Conservation (phyloP, 768 basidiomycete species). For the Psilocybe azurescens region DNA sequence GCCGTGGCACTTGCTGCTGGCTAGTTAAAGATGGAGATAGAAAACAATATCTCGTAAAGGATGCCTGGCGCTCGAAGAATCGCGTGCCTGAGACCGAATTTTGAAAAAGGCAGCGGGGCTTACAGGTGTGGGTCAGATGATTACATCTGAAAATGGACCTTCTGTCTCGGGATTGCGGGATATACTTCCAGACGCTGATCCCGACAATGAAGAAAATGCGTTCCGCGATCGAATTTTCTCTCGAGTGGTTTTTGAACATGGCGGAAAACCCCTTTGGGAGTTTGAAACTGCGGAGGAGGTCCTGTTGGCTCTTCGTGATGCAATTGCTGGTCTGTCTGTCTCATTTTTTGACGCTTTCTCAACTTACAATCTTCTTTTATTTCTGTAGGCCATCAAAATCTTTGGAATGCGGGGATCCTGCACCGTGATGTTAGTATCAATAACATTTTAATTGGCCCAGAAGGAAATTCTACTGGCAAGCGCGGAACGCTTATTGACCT, state of each 20-base stretch:
- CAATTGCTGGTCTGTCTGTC: background rate
- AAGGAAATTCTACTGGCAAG: background rate
- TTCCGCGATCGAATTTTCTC: background rate
- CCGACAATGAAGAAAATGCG: background rate
- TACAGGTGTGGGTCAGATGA: background rate
- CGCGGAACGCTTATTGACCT: background rate
- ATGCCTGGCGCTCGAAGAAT: background rate
- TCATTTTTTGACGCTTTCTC: no score
- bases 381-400: background rate
- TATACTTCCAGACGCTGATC: background rate
- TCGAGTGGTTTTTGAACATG: background rate
- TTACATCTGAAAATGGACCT: background rate
- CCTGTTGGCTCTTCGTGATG: background rate
- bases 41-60: background rate
- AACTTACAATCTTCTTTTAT: background rate
- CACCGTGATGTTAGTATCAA: background rate
- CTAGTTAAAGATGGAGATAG: background rate
- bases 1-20: background rate
- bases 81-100: background rate
- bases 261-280: background rate
- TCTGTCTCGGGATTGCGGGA: background rate
- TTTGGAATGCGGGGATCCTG: background rate
- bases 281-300: background rate
- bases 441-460: background rate
- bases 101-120: background rate